These are phyloP conservation scores for Nicotiana otophora DNA, from an alignment of 257 asterid genomes.

Conservation along the genomic window DNA sequence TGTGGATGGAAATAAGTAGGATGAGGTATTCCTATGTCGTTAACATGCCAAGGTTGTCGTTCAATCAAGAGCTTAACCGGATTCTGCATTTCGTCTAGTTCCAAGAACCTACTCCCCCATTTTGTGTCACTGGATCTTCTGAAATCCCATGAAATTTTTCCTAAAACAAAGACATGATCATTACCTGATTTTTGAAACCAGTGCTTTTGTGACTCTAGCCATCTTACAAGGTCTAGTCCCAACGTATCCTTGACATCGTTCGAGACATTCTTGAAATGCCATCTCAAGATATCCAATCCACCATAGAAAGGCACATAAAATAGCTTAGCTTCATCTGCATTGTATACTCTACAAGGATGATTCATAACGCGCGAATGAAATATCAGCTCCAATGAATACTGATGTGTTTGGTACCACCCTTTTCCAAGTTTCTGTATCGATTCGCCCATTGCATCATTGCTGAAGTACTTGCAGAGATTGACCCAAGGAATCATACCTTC, in stretches of 20 bases:
- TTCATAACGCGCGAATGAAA: slow-evolving; percentile 46
- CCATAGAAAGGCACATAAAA: slow-evolving; percentile 70
- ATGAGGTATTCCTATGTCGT: slow-evolving; percentile 66
- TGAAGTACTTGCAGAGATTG: slow-evolving; percentile 40
- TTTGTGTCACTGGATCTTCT: slow-evolving; percentile 31
- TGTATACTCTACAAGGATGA: slow-evolving; percentile 61
- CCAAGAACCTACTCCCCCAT: slow-evolving; percentile 63
- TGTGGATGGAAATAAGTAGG: slow-evolving; percentile 70
- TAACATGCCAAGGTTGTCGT: slow-evolving; percentile 56
- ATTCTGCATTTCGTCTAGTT: slow-evolving; percentile 64
- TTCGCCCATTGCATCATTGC: slow-evolving; percentile 50
- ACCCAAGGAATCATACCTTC: slow-evolving; percentile 52
- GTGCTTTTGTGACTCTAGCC: slow-evolving; percentile 48
- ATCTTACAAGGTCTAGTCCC: slow-evolving; percentile 37
- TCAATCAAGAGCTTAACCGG: slow-evolving; percentile 64
- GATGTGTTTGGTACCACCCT: slow-evolving; percentile 61
- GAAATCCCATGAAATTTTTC: slow-evolving; percentile 72
- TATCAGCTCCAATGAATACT: slow-evolving; percentile 64
- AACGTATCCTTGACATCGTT: slow-evolving; percentile 46
- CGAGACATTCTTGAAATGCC: slow-evolving; percentile 69
- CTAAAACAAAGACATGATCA: slow-evolving; percentile 63
- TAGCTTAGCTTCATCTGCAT: slow-evolving; percentile 40
- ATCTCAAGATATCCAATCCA: slow-evolving; percentile 61
- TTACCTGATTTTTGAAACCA: slow-evolving; percentile 54
- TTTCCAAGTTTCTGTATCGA: slow-evolving; percentile 37